Evolutionary conservation across 2,329 filamentous ascomycete genomes (phyloP).

Genomic region (Lachnellula occidentalis): DNA sequence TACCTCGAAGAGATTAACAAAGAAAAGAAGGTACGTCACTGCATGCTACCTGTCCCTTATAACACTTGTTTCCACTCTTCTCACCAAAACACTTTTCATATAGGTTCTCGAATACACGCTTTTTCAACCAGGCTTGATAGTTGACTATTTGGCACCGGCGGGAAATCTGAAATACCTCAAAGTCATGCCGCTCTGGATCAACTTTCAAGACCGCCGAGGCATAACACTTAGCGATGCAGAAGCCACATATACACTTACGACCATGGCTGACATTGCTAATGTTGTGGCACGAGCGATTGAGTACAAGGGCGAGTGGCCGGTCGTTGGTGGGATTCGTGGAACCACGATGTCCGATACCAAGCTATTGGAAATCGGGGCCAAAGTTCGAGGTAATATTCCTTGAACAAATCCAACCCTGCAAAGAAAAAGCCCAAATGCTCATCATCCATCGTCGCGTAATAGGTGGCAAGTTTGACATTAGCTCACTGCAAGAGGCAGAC

Average conservation of each 20-base stretch:
- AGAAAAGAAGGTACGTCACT: conserved; percentile 34
- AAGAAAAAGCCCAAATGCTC: too few species aligned
- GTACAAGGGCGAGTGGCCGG: conserved; percentile 37
- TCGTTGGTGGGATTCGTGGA: conserved; percentile 35
- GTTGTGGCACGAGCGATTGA: conserved; percentile 36
- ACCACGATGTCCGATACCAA: conserved; percentile 28
- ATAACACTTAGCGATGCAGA: conserved; percentile 33
- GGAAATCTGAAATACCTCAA: conserved; percentile 33
- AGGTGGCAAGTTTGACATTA: conserved; percentile 12
- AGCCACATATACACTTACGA: conserved; percentile 27
- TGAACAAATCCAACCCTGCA: not conserved
- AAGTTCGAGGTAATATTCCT: conserved; percentile 28
- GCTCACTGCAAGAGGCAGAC: conserved; percentile 12
- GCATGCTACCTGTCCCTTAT: conserved; percentile 26
- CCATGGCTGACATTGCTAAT: conserved; percentile 33
- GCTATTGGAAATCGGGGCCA: conserved; percentile 32
- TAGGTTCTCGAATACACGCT: conserved; percentile 37
- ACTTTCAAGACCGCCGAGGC: conserved; percentile 33
- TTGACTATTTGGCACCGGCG: conserved; percentile 41
- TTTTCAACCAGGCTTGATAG: conserved; percentile 42
- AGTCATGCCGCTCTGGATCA: conserved; percentile 29
- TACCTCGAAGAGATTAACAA: conserved; percentile 40
- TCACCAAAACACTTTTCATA: not conserved
- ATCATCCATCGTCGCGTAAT: not conserved
- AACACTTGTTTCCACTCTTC: conserved; percentile 15